Evolutionary conservation across 345 rosid genomes (phyloP).

Genomic region (Orychophragmus violaceus): DNA sequence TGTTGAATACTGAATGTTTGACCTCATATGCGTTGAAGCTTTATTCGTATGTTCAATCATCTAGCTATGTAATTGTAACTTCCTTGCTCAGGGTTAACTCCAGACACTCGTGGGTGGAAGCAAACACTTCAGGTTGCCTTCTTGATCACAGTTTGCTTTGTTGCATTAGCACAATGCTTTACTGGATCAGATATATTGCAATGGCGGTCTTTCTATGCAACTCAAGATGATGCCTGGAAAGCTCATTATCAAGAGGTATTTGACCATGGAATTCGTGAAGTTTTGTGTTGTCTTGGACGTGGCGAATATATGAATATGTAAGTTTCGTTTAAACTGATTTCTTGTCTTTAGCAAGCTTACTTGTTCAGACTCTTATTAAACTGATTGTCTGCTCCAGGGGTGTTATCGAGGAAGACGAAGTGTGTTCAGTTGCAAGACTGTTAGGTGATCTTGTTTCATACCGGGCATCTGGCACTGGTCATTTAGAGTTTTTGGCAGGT

Average conservation of each 20-base stretch:
- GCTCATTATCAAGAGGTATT: constrained; percentile 90
- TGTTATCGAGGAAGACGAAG: constrained; percentile 75
- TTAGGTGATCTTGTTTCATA: constrained; percentile 90
- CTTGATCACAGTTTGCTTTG: constrained; percentile 42
- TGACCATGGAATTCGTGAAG: constrained; percentile 94
- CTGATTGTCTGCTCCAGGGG: constrained; percentile 41
- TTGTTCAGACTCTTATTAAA: background rate
- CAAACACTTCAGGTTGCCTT: constrained; percentile 40
- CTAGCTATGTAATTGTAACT: background rate
- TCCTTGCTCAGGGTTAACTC: constrained; percentile 38
- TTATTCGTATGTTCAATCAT: background rate
- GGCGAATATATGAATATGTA: constrained; percentile 79
- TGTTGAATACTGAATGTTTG: background rate
- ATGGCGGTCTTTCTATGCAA: constrained; percentile 83
- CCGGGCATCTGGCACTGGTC: constrained; percentile 92
- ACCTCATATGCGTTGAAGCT: background rate
- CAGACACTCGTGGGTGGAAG: constrained; percentile 47
- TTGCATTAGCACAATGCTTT: constrained; percentile 64
- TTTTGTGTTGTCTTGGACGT: constrained; percentile 89
- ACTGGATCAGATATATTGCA: constrained; percentile 68
- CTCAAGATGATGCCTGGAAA: constrained; percentile 88
- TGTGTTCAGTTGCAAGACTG: constrained; percentile 72
- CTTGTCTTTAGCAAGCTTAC: background rate
- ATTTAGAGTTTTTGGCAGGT: constrained; percentile 90
- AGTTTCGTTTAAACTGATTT: constrained; percentile 12